Evolutionary conservation across 2,329 filamentous ascomycete species (phyloP).

Genomic region (Stachybotrys elegans): DNA sequence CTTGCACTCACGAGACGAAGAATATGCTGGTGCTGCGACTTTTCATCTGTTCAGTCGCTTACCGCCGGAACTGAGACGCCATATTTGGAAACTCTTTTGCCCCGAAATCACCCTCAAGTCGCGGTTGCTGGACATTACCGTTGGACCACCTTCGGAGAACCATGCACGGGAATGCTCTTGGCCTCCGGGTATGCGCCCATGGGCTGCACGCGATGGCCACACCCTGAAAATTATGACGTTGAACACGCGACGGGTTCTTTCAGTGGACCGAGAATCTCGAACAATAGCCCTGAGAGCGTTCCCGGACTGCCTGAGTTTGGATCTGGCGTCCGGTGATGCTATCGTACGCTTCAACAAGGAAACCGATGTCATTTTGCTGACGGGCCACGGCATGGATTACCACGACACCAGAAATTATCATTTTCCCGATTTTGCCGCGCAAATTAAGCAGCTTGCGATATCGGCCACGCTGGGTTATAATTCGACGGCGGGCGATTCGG

Average conservation of each 20-base stretch:
- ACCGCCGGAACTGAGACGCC: constrained; percentile 27
- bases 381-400: constrained; percentile 1
- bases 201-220: neutral
- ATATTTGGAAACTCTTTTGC: constrained; percentile 28
- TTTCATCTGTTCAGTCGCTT: constrained; percentile 23
- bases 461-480: neutral
- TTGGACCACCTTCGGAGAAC: neutral
- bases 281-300: constrained; percentile 3
- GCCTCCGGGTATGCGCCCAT: neutral
- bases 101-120: constrained; percentile 17
- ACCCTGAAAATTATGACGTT: constrained; percentile 1
- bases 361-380: constrained; percentile 5
- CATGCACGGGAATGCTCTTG: neutral
- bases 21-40: constrained; percentile 4
- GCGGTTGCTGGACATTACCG: constrained; percentile 9
- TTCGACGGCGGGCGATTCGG: neutral
- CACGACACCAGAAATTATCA: constrained; percentile 1
- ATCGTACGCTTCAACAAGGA: constrained; percentile 7
- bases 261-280: constrained; percentile 8
- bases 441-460: neutral
- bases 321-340: neutral
- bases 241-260: neutral
- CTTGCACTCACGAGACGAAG: neutral
- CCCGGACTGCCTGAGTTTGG: constrained; percentile 6
- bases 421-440: neutral